Conservation (phyloP, 306 rosid species). For the Corylus americana region DNA sequence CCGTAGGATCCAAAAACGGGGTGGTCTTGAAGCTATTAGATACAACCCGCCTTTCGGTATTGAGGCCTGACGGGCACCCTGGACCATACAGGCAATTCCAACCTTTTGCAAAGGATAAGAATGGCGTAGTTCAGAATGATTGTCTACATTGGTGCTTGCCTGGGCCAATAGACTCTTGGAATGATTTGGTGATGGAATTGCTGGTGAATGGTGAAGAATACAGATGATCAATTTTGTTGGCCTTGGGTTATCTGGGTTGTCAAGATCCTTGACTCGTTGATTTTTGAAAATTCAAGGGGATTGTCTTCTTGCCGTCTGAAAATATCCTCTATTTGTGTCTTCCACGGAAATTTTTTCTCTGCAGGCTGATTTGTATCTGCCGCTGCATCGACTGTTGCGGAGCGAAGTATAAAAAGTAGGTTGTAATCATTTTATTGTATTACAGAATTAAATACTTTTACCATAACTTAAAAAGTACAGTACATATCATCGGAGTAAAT, state of each 20-base stretch:
- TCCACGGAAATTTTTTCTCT: neutral
- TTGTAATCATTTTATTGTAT: neutral
- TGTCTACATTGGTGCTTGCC: conserved; percentile 81
- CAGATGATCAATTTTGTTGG: conserved; percentile 2
- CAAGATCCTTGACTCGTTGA: neutral
- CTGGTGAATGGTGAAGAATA: conserved; percentile 38
- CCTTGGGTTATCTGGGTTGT: neutral
- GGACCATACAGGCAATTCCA: conserved; percentile 79
- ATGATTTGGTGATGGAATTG: conserved; percentile 67
- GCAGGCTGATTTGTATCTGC: neutral
- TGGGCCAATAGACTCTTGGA: conserved; percentile 94
- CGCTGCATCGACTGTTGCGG: neutral
- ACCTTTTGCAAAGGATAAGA: conserved; percentile 53
- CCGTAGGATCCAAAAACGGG: conserved; percentile 23
- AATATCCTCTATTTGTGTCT: neutral
- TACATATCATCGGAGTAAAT: no score
- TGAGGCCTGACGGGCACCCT: conserved; percentile 92
- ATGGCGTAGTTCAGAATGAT: conserved; percentile 49
- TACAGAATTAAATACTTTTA: neutral
- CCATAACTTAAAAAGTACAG: neutral
- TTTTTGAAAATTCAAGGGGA: neutral
- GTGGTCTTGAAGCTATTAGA: conserved; percentile 55
- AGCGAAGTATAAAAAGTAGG: neutral
- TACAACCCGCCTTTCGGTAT: conserved; percentile 56
- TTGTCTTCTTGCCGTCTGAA: neutral